These are phyloP conservation scores for Chrysoporthe puriensis DNA, from an alignment of 2,329 filamentous ascomycete genomes.

Conservation along the genomic window DNA sequence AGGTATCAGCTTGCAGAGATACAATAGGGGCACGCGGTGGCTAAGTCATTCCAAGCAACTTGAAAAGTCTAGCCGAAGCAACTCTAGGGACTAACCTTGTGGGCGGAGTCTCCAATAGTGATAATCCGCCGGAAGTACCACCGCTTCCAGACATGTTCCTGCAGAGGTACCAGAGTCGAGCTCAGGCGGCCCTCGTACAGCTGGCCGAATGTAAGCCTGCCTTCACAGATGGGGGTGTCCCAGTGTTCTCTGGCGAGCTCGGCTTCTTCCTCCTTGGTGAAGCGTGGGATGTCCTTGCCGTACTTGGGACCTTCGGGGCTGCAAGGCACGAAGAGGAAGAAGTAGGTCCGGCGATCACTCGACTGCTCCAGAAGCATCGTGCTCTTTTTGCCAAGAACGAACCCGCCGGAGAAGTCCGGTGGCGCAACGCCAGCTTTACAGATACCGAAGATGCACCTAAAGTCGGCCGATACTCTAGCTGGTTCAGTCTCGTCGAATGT, in stretches of 20 bases:
- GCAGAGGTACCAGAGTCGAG: slow-evolving; percentile 39
- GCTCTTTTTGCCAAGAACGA: background rate
- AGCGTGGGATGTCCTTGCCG: slow-evolving; percentile 28
- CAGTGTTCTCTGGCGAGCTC: slow-evolving; percentile 15
- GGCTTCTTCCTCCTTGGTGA: slow-evolving; percentile 27
- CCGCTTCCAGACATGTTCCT: slow-evolving; percentile 39
- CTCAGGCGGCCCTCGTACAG: slow-evolving; percentile 26
- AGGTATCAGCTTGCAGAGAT: no score
- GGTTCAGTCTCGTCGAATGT: slow-evolving; percentile 4
- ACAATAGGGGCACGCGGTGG: no score
- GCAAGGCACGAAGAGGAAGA: slow-evolving; percentile 27
- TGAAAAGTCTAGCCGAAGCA: no score
- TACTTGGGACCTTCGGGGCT: slow-evolving; percentile 17
- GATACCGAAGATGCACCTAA: slow-evolving; percentile 32
- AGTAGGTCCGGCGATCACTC: slow-evolving; percentile 31
- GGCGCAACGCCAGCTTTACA: no score
- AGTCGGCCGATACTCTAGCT: slow-evolving; percentile 11
- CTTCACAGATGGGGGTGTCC: slow-evolving; percentile 21
- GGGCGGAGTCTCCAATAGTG: slow-evolving; percentile 38
- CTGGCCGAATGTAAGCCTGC: slow-evolving; percentile 26
- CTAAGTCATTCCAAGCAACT: no score
- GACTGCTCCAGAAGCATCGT: slow-evolving; percentile 18
- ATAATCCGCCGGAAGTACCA: slow-evolving; percentile 40
- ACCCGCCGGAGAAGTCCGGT: no score
- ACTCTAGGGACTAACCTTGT: slow-evolving; percentile 34